Evolutionary conservation across 305 asterid genomes (phyloP).

Genomic region (Coffea humblotiana): DNA sequence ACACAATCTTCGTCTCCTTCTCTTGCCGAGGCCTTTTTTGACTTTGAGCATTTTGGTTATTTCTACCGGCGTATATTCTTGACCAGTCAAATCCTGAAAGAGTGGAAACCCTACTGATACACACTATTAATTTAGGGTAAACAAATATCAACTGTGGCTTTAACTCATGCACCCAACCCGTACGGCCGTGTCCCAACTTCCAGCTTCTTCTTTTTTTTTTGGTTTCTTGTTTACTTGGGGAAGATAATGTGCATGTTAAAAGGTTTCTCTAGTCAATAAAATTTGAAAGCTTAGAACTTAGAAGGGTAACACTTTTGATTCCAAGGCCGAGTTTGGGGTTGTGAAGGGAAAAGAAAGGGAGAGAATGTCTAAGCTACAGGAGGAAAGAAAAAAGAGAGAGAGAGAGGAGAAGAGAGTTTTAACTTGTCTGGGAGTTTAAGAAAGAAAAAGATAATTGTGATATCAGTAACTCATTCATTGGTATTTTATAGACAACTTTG

Average conservation of each 20-base stretch:
- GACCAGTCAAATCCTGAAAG: constrained; percentile 23
- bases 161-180: not conserved
- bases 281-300: too few species aligned
- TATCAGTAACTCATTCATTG: too few species aligned
- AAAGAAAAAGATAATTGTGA: too few species aligned
- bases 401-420: too few species aligned
- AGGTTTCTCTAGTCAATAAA: not conserved
- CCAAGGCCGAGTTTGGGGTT: too few species aligned
- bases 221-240: too few species aligned
- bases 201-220: not conserved
- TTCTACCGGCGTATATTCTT: constrained; percentile 20
- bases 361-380: too few species aligned
- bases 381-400: too few species aligned
- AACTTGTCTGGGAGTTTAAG: too few species aligned
- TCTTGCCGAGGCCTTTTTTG: constrained; percentile 14
- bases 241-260: not conserved
- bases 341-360: too few species aligned
- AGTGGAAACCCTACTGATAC: not conserved
- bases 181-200: not conserved
- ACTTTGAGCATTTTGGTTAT: constrained; percentile 1
- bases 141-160: not conserved
- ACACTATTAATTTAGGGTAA: not conserved
- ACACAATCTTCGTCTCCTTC: constrained; percentile 17
- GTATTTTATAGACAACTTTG: too few species aligned
- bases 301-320: too few species aligned